Percentiles rank a stretch among this genome's conserved stretches.
Conservation (phyloP, 208 protist species). For the Jaenimonas drosophilae region DNA sequence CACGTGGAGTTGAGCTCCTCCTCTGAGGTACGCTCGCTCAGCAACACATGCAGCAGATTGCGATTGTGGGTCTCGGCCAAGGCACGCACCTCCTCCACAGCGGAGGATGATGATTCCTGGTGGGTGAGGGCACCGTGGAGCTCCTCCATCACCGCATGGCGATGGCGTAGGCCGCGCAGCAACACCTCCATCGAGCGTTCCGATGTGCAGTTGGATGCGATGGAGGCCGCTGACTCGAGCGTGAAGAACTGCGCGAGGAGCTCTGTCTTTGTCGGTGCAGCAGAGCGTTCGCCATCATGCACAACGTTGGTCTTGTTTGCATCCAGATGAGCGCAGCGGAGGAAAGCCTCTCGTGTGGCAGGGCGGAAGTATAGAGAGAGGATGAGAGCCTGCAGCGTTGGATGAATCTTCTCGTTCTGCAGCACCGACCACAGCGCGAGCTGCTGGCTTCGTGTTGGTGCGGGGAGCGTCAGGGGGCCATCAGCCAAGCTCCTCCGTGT, state of each 20-base stretch:
- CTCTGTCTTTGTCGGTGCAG: not conserved
- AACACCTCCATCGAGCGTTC: conserved; percentile 16
- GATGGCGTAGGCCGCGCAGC: conserved; percentile 15
- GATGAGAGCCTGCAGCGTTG: conserved; percentile 18
- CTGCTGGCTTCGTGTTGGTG: conserved; percentile 39
- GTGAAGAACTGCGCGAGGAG: conserved; percentile 6
- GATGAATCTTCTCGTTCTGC: conserved; percentile 16
- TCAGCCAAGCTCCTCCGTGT: no score
- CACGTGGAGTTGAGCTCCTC: no score
- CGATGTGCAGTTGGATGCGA: conserved; percentile 54
- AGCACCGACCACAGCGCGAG: conserved; percentile 44
- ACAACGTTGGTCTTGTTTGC: not conserved
- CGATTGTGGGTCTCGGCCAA: no score
- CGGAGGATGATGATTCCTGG: no score
- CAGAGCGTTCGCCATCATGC: conserved; percentile 5
- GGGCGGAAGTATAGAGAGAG: conserved; percentile 26
- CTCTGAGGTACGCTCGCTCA: no score
- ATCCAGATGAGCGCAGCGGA: conserved; percentile 2
- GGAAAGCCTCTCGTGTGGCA: conserved; percentile 5
- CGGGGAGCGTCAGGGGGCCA: conserved; percentile 9
- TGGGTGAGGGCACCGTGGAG: no score
- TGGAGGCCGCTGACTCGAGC: conserved; percentile 42
- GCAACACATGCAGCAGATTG: no score
- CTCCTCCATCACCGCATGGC: no score
- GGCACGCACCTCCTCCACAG: no score